These are phyloP conservation scores for Brassica juncea DNA, from an alignment of 345 rosid species.

Conservation along the genomic window DNA sequence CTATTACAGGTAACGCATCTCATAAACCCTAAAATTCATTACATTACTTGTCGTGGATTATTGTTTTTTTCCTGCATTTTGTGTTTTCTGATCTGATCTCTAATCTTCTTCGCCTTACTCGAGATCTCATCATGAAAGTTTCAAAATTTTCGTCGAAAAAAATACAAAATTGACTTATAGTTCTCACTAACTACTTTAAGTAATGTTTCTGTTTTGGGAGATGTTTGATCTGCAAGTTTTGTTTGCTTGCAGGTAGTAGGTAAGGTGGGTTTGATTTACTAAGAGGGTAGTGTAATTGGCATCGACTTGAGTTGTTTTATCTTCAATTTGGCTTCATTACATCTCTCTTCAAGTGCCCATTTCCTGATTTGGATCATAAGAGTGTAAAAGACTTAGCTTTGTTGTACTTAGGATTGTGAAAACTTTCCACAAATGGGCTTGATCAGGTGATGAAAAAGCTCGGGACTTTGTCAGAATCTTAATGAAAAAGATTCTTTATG, in stretches of 20 bases:
- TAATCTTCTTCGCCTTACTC: slow-evolving; percentile 34
- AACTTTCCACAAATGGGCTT: slow-evolving; percentile 13
- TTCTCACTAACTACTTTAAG: slow-evolving; percentile 18
- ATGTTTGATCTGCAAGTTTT: slow-evolving; percentile 34
- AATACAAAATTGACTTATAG: not conserved
- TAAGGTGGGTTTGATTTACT: slow-evolving; percentile 39
- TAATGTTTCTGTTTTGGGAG: slow-evolving; percentile 16
- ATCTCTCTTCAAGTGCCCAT: slow-evolving; percentile 3
- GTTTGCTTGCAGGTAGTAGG: slow-evolving; percentile 47
- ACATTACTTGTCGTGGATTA: slow-evolving; percentile 7
- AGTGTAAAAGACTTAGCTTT: slow-evolving; percentile 19
- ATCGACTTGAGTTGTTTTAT: slow-evolving; percentile 24
- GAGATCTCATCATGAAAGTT: slow-evolving; percentile 36
- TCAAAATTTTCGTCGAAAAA: not conserved
- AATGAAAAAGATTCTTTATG: slow-evolving; percentile 43
- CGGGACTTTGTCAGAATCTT: slow-evolving; percentile 39
- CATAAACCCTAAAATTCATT: slow-evolving; percentile 43
- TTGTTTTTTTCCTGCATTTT: slow-evolving; percentile 12
- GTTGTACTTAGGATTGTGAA: slow-evolving; percentile 16
- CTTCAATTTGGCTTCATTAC: slow-evolving; percentile 17
- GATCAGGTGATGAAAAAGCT: slow-evolving; percentile 24
- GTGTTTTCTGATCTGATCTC: slow-evolving; percentile 33
- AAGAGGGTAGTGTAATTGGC: slow-evolving; percentile 14
- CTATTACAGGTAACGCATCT: slow-evolving; percentile 44
- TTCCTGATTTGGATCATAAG: slow-evolving; percentile 38